Percentiles rank a stretch among this genome's conserved stretches.
phyloP scores from a whole-genome alignment of 441 rosid species.

The Daphne laureola region DNA sequence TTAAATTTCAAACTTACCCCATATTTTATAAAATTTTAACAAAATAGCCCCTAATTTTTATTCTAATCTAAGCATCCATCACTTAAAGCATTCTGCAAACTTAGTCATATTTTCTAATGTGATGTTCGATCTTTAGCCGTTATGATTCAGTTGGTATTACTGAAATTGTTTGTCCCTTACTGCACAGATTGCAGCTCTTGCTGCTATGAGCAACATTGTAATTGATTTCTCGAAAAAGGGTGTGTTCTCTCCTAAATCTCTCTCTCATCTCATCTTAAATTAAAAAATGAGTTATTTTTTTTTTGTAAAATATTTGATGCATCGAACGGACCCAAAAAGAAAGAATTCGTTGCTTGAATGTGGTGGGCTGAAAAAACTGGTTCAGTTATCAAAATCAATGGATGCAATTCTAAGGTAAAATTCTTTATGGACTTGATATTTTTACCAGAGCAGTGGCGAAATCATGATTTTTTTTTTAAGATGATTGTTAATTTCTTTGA shows the following conservation, averaged over 20 bases:
- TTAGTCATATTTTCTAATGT: background rate
- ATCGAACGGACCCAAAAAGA: too few relatives aligned
- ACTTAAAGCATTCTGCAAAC: background rate
- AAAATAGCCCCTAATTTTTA: too few relatives aligned
- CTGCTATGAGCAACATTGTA: conserved; percentile 69
- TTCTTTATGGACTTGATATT: conserved; percentile 73
- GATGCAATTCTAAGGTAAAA: conserved; percentile 55
- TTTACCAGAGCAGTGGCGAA: too few relatives aligned
- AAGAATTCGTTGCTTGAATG: conserved; percentile 49
- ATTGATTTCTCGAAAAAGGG: conserved; percentile 57
- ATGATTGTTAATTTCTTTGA: too few relatives aligned
- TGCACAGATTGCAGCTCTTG: conserved; percentile 76
- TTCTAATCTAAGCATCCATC: background rate
- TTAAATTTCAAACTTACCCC: too few relatives aligned
- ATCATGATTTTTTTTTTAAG: too few relatives aligned
- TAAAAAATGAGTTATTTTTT: too few relatives aligned
- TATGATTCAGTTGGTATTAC: conserved; percentile 3
- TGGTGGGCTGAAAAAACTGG: conserved; percentile 73
- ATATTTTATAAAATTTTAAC: too few relatives aligned
- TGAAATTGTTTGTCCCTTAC: conserved; percentile 7
- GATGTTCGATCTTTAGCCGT: background rate
- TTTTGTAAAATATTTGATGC: too few relatives aligned
- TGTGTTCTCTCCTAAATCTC: too few relatives aligned
- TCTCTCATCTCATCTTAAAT: too few relatives aligned
- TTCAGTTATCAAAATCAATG: conserved; percentile 69